Percentiles rank a stretch among this genome's conserved stretches.
These are phyloP conservation scores for Sinapis alba DNA, from an alignment of 441 rosid genomes.

Conservation along the genomic window DNA sequence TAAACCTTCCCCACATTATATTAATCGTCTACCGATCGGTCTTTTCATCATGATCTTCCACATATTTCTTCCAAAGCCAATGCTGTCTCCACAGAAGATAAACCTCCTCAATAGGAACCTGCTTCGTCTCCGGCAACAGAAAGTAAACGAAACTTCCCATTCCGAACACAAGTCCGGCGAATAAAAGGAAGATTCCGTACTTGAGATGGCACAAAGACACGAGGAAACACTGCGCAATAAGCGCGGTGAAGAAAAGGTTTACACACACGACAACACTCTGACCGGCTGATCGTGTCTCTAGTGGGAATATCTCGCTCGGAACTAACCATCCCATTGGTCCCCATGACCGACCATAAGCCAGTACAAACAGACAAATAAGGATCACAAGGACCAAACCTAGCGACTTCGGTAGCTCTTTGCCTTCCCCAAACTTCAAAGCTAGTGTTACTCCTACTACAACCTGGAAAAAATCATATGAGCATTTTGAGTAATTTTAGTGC, in stretches of 20 bases:
- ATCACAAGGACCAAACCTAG: constrained; percentile 64
- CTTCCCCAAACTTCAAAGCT: constrained; percentile 73
- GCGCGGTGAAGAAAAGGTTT: constrained; percentile 82
- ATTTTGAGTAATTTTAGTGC: neutral
- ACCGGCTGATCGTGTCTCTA: constrained; percentile 89
- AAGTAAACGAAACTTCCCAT: constrained; percentile 76
- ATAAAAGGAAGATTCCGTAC: constrained; percentile 76
- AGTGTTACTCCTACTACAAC: constrained; percentile 61
- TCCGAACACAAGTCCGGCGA: constrained; percentile 59
- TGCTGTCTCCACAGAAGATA: constrained; percentile 74
- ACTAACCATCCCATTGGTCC: constrained; percentile 96
- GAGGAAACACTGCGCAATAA: constrained; percentile 88
- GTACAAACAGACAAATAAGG: constrained; percentile 67
- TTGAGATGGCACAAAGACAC: constrained; percentile 72
- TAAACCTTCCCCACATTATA: neutral
- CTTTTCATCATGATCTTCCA: constrained; percentile 24
- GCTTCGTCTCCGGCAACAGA: constrained; percentile 85
- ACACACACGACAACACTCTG: constrained; percentile 83
- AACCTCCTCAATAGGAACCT: constrained; percentile 85
- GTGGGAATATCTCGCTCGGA: constrained; percentile 81
- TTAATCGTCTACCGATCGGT: neutral
- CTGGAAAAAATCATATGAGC: constrained; percentile 38
- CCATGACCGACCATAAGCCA: constrained; percentile 94
- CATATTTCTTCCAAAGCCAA: constrained; percentile 81
- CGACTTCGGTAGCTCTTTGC: constrained; percentile 51